Conservation (phyloP, 192 early-diverging fungal species). For the Dissophora globulifera region DNA sequence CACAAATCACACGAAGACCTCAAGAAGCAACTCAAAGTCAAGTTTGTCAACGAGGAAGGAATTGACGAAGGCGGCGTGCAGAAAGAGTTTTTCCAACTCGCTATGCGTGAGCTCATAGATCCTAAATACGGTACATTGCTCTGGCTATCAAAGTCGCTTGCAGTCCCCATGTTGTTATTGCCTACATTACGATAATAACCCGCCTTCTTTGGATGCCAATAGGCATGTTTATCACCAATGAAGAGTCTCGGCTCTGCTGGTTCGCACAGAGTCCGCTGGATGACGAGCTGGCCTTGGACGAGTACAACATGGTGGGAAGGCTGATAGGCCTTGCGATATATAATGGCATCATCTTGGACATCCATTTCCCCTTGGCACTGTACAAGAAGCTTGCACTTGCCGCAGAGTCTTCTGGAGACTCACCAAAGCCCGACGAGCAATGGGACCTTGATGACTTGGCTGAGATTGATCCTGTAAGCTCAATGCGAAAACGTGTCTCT, state of each 20-base stretch:
- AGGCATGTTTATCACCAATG: conserved; percentile 82
- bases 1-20: conserved; percentile 85
- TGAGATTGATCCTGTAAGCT: conserved; percentile 74
- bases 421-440: conserved; percentile 58
- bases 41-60: conserved; percentile 94
- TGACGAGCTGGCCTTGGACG: conserved; percentile 67
- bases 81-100: conserved; percentile 93
- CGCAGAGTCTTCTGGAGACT: conserved; percentile 20
- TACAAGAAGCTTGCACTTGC: conserved; percentile 84
- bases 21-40: conserved; percentile 89
- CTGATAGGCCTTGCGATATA: conserved; percentile 93
- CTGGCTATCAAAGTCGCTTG: too few species aligned
- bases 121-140: conserved; percentile 76
- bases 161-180: too few species aligned
- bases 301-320: conserved; percentile 89
- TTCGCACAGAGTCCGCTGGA: conserved; percentile 70
- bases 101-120: conserved; percentile 90
- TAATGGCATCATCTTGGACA: conserved; percentile 90
- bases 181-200: too few species aligned
- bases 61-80: conserved; percentile 95
- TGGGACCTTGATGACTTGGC: conserved; percentile 79
- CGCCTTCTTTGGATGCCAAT: too few species aligned
- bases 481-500: neutral
- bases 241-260: conserved; percentile 87
- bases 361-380: conserved; percentile 86